Base-by-base conservation (phyloP, 2,329 filamentous ascomycete genomes). In the Pestalotiopsis sp. region DNA sequence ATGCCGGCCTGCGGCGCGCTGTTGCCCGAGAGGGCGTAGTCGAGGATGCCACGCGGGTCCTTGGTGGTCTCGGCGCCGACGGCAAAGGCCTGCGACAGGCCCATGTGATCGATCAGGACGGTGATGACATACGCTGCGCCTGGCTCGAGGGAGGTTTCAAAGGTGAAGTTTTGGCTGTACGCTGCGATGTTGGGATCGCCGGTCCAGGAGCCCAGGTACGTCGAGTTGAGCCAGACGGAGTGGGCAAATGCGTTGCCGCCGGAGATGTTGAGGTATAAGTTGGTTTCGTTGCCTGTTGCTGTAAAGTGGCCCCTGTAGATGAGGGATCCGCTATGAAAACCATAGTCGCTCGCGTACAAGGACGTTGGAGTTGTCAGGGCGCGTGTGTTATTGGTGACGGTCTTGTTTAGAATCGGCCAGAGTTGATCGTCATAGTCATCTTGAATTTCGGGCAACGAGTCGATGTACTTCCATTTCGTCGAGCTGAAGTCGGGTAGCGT, bases 311-410 rank as follows among this genome's bases (percentile, higher is more conserved):
- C 92, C 1, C 92, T 87, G 82, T 88, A 95, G 61, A 95, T 73
- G 0, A 94, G 83, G 1, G 87, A 87, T 3, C 92, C 92, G 0
- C 89, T 85, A 76, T 93, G 85, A 79, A 90, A 95, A 27, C 92
- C 92, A 74, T 95, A 95, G 78, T 95, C 92, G n/a, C 87, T 87
- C 0, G 85, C 85, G 74, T 91, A 93, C 0, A 95, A 85, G 0
- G 88, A 90, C 0, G 87, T 89, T 0, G 91, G 89, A 0, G 92
- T 94, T 2, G 91, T 80, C 2, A 85, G 80, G 25, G 80, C 75
- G n/a, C 84, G 81, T 20, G 27, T 39, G 0, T 86, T 88, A 77
- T 94, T 94, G 75, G 87, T 87, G 1, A 89, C 90, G 2, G 83
- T 68, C 4, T 68, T 27, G 49, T 68, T 69, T 1, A 38, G n/a